Base-by-base conservation (phyloP, 2,329 filamentous ascomycete genomes). In the Sporothrix euskadiensis region DNA sequence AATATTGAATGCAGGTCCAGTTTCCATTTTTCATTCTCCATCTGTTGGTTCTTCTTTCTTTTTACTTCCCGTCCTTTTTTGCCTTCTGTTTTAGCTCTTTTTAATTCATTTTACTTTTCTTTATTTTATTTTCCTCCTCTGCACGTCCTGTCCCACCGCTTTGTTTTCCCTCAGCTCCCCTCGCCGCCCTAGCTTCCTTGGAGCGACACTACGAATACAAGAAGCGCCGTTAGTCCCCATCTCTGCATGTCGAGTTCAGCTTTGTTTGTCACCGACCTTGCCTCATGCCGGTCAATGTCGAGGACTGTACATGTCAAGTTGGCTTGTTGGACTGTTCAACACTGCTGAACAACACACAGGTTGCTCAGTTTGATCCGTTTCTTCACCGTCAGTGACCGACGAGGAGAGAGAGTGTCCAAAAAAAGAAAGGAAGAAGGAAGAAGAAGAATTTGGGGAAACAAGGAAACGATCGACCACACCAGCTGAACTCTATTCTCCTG, bases 201-300 rank as follows among this genome's bases (percentile, higher is more conserved):
- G 39, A 61, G 39, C 26, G 54, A 54, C 39, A 61, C 54, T 49
- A 57, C 57, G 30, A 22, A 69, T 74, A 74, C 73, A 73, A 73
- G 71, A 71, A 75, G 69, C 56, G 39, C 54, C 71, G 22, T 56
- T 72, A 69, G 74, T 72, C 74, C 71, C 41, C 63, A 32, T 35
- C 39, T 59, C 69, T 69, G 3, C 52, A 73, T 70, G 72, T 73
- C 69, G n/a, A 30, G 47, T 73, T 73, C 72, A 73, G 72, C 72
- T 73, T 49, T 57, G 39, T n/a, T 52, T 52, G 72, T 35, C 72
- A 52, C 63, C 69, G 19, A 57, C 63, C 35, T 57, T 35, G 56
- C 52, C 69, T 69, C 73, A 68, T 61, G 44, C 39, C 26, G 44
- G 52, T 22, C 47, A 19, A 52, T 30, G 32, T 41, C 32, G 35